Percentiles rank a stretch among this genome's conserved stretches.
phyloP scores from a whole-genome alignment of 441 rosid species.

The Geranium incanum region DNA sequence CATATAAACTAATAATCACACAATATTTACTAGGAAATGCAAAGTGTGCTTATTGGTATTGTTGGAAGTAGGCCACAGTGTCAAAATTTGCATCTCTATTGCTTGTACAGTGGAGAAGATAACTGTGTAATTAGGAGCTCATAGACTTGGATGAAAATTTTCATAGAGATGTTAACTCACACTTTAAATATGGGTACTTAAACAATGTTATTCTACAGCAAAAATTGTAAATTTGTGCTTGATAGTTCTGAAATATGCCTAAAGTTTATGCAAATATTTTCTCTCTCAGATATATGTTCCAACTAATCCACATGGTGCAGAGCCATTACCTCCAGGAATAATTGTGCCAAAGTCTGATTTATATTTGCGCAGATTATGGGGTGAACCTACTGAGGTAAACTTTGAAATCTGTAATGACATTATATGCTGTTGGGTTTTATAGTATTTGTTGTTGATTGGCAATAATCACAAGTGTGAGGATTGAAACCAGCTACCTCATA shows the following conservation, averaged over 20 bases:
- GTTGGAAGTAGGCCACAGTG: neutral
- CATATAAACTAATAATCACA: too few relatives aligned
- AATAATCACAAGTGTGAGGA: too few relatives aligned
- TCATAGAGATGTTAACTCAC: neutral
- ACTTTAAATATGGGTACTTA: neutral
- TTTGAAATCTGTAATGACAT: neutral
- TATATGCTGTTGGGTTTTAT: neutral
- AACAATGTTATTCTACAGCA: neutral
- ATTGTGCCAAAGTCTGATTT: conserved; percentile 68
- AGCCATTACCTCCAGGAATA: conserved; percentile 76
- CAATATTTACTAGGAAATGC: neutral
- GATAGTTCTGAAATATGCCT: conserved; percentile 2
- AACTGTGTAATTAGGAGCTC: neutral
- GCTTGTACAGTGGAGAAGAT: neutral
- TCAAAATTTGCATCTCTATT: neutral
- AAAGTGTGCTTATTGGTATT: neutral
- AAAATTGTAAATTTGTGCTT: neutral
- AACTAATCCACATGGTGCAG: conserved; percentile 89
- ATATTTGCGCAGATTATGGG: conserved; percentile 82
- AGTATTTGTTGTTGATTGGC: too few relatives aligned
- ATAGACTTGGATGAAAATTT: neutral
- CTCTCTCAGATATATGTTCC: conserved; percentile 62
- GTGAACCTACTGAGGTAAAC: conserved; percentile 83
- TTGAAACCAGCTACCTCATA: too few relatives aligned
- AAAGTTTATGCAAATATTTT: conserved; percentile 16